Evolutionary conservation across 352 stramenopile genomes (phyloP), one percentile per base, ranked within the genome.

Genomic region (Globisporangium yorkense): DNA sequence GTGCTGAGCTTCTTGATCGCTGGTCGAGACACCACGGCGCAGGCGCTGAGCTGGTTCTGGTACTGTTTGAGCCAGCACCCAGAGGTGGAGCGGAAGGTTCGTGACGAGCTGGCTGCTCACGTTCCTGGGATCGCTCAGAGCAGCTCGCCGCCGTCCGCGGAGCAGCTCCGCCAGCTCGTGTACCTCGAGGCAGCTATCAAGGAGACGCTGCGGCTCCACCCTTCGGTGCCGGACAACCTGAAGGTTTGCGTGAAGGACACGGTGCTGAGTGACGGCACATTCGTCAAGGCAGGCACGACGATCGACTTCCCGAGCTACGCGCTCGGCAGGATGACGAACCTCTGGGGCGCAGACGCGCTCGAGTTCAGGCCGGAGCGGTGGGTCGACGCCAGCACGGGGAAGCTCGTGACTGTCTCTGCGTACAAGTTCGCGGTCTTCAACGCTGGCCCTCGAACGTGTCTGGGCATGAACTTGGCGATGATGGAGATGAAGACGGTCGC

Each of bases 401-500:
- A 74, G 45, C 31, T 79, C 2, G 49, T 69, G 20, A 47, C 46
- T 0, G 63, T 80, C 4, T 85, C 77, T 8, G 27, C 74, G 6
- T 92, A 71, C 63, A 63, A 92, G 57, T 95, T 90, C 60, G 49
- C 65, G 7, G 59, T 72, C 7, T 96, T 96, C 63, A 78, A 89
- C 55, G 77, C 72, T 18, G 86, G 87, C 0, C 77, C 77, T 8
- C 73, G 86, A 24, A 49, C 68, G 33, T 96, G 87, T 49, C 59
- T 94, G 2, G 87, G 87, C n/a, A 79, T 72, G 51, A 75, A 77
- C 27, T 62, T 96, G 0, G 87, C 87, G 10, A 84, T 94, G 67
- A 59, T 93, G 2, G 79, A 96, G 70, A 89, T 93, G 66, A 92
- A 92, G 70, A 57, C 92, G 41, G 69, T 89, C 10, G 56, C 87